phyloP scores from a whole-genome alignment of 768 basidiomycete genomes.

The Pulveroboletus sp. region DNA sequence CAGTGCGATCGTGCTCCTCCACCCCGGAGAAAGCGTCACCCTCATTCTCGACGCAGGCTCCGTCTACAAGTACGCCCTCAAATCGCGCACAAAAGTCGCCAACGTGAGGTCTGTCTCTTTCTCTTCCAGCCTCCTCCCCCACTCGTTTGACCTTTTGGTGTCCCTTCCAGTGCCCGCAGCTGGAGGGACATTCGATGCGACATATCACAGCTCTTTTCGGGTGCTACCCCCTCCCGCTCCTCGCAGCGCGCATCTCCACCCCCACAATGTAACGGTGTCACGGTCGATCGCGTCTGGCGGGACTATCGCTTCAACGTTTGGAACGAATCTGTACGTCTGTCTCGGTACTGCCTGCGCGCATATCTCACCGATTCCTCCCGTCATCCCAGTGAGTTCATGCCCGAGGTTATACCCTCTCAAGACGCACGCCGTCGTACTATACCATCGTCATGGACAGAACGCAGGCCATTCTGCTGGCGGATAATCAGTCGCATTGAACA shows the following conservation, averaged over 20 bases:
- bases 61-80: slow-evolving; percentile 66
- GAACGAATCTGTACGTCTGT: slow-evolving; percentile 42
- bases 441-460: slow-evolving; percentile 24
- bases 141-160: slow-evolving; percentile 2
- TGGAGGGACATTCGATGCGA: slow-evolving; percentile 64
- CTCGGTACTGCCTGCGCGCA: neutral
- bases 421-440: slow-evolving; percentile 25
- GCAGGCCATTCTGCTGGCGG: slow-evolving; percentile 28
- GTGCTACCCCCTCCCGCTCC: slow-evolving; percentile 29
- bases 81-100: slow-evolving; percentile 59
- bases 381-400: slow-evolving; percentile 19
- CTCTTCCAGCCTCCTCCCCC: neutral
- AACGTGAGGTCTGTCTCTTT: slow-evolving; percentile 56
- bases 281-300: slow-evolving; percentile 63
- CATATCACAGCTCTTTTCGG: slow-evolving; percentile 57
- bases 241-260: slow-evolving; percentile 33
- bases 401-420: slow-evolving; percentile 23
- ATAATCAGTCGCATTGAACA: slow-evolving; percentile 26
- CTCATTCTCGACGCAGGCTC: slow-evolving; percentile 67
- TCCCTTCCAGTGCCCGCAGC: slow-evolving; percentile 50
- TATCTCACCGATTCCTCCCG: slow-evolving; percentile 7
- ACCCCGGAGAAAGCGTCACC: slow-evolving; percentile 60
- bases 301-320: slow-evolving; percentile 64
- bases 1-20: slow-evolving; percentile 51
- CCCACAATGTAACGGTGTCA: slow-evolving; percentile 48